Conservation (phyloP, 805 yeast genomes). For the Saturnispora zaruensis region DNA sequence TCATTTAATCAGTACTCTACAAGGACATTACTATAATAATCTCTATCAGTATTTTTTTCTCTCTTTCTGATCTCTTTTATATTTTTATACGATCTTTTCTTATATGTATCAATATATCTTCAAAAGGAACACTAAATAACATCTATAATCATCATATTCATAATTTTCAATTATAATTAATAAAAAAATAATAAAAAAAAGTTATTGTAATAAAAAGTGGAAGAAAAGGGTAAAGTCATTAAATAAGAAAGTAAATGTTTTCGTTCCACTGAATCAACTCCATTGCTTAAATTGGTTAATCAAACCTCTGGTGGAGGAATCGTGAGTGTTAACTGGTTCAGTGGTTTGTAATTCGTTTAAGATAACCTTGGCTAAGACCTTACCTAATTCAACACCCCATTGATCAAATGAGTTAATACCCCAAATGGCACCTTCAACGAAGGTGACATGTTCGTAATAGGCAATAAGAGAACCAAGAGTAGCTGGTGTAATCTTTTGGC, state of each 20-base stretch:
- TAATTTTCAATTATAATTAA: too few species aligned
- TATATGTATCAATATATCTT: not conserved
- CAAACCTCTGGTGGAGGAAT: constrained; percentile 83
- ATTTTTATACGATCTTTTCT: not conserved
- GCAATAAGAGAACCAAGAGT: constrained; percentile 93
- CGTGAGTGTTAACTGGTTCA: constrained; percentile 58
- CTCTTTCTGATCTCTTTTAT: not conserved
- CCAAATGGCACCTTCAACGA: constrained; percentile 99
- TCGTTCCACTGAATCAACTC: constrained; percentile 29
- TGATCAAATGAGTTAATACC: constrained; percentile 99
- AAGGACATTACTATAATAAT: not conserved
- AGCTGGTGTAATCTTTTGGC: constrained; percentile 94
- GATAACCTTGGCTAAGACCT: constrained; percentile 92
- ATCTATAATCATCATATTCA: not conserved
- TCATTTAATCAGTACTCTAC: not conserved
- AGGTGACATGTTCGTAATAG: constrained; percentile 94
- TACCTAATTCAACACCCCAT: constrained; percentile 99
- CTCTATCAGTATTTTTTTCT: too few species aligned
- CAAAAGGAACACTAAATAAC: not conserved
- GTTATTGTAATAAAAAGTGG: not conserved
- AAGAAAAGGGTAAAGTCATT: constrained; percentile 1
- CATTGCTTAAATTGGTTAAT: constrained; percentile 93
- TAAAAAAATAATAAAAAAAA: not conserved
- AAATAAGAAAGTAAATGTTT: not conserved
- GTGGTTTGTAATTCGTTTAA: constrained; percentile 75